Base-by-base conservation (phyloP, 768 basidiomycete genomes). In the Rubroboletus satanas region DNA sequence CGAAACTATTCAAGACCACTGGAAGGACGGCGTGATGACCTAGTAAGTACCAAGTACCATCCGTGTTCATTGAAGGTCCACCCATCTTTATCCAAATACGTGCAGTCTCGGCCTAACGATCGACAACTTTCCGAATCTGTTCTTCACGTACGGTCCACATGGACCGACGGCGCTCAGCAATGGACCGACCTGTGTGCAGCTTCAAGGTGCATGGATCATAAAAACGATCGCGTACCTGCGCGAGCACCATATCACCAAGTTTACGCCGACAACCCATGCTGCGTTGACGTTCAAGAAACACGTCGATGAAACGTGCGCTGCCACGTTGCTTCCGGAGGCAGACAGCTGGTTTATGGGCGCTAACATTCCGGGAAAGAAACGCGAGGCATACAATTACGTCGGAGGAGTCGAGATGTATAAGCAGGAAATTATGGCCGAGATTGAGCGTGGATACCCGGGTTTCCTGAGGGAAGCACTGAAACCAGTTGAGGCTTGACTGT, bases 111-210 rank as follows among this genome's bases (percentile, higher is more conserved):
- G 59, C 2, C 33, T 62, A 49, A 49, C 61, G 18, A 54, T 62
- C 33, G 46, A 62, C 26, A 47, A 52, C 11, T 62, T 62, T 28
- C 59, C 60, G 4, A 62, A 62, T 15, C 38, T 62, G 18, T 58
- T 51, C 28, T 51, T 57, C 17, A 9, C 7, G 38, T 54, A 48
- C 7, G 59, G 60, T 35, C 60, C 60, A 8, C 61, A 58, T 1
- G 60, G 52, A 29, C 60, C 56, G 8, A 49, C 61, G 2, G 29
- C 55, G 2, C 32, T 61, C 12, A 44, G 56, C 32, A 63, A 38
- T n/a, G 62, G 37, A 11, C 53, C 54, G 2, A 54, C 49, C 5
- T 62, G 57, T 29, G 0, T 42, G 8, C 18, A 56, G 1, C 2
- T 56, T 17, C 52, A 62, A 35, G 26, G 57, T 2, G 15, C 4